Conservation (phyloP, 768 basidiomycete genomes). For the Phaeolepiota aurea region DNA sequence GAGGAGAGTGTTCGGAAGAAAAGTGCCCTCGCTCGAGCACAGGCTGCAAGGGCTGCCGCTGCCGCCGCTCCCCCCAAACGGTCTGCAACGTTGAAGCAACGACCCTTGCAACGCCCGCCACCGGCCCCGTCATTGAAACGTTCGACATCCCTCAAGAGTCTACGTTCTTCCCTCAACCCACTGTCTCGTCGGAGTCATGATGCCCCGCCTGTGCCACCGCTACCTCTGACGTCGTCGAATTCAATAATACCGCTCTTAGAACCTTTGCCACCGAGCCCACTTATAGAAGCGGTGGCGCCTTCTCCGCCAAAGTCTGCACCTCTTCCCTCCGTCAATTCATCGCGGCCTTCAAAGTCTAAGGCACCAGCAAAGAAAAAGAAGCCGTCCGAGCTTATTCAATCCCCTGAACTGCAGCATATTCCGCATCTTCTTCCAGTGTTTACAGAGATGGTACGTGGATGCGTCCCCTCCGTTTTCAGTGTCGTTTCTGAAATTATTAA, state of each 20-base stretch:
- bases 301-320: no score
- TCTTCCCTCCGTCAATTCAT: not conserved
- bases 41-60: not conserved
- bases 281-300: not conserved
- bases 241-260: slow-evolving; percentile 28
- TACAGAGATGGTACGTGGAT: slow-evolving; percentile 75
- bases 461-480: not conserved
- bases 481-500: slow-evolving; percentile 12
- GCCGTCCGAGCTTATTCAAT: slow-evolving; percentile 36
- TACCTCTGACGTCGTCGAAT: slow-evolving; percentile 32
- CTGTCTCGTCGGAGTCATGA: slow-evolving; percentile 18
- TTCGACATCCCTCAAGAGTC: slow-evolving; percentile 37
- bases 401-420: slow-evolving; percentile 72
- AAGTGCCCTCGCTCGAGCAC: not conserved
- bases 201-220: slow-evolving; percentile 29
- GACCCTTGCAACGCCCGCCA: not conserved
- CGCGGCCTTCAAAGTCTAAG: not conserved
- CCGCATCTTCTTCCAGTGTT: slow-evolving; percentile 85
- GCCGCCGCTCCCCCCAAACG: not conserved
- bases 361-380: slow-evolving; percentile 22
- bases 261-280: slow-evolving; percentile 29
- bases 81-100: not conserved
- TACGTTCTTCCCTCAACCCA: slow-evolving; percentile 27
- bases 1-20: slow-evolving; percentile 11
- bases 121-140: slow-evolving; percentile 16